These are phyloP conservation scores for Silybum marianum DNA, from an alignment of 129 eudicot species.

Conservation along the genomic window DNA sequence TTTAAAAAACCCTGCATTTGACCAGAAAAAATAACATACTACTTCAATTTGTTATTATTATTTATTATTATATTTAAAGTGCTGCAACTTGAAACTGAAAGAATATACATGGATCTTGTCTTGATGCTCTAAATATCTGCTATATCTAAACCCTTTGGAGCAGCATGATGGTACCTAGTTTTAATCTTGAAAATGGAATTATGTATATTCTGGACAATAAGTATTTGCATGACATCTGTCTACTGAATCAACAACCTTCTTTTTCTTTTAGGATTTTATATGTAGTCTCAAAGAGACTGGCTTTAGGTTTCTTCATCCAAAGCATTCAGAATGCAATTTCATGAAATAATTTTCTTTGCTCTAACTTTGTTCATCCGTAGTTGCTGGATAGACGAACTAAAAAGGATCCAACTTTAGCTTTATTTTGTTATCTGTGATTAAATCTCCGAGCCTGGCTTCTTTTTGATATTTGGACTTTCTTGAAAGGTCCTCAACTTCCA, in stretches of 20 bases:
- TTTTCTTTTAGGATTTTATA: background rate
- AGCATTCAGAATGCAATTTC: background rate
- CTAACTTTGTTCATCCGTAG: background rate
- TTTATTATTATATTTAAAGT: too few species aligned
- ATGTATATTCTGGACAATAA: background rate
- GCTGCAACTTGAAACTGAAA: too few species aligned
- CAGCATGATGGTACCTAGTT: background rate
- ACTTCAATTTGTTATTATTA: too few species aligned
- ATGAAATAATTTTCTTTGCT: background rate
- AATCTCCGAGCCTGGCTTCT: background rate
- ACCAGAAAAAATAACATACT: too few species aligned
- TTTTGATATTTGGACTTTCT: conserved; percentile 7
- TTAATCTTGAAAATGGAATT: background rate
- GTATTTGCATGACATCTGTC: background rate
- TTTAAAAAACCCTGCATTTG: background rate
- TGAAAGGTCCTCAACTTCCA: conserved; percentile 88
- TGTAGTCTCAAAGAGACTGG: background rate
- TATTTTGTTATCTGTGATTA: conserved; percentile 3
- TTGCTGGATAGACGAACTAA: background rate
- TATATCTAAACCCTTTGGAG: background rate
- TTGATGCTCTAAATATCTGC: too few species aligned
- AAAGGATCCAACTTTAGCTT: background rate
- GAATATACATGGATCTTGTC: too few species aligned
- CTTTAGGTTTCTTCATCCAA: background rate
- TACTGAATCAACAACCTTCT: background rate